Evolutionary conservation across 2,329 filamentous ascomycete species (phyloP).

Genomic region (Zasmidium angulare): DNA sequence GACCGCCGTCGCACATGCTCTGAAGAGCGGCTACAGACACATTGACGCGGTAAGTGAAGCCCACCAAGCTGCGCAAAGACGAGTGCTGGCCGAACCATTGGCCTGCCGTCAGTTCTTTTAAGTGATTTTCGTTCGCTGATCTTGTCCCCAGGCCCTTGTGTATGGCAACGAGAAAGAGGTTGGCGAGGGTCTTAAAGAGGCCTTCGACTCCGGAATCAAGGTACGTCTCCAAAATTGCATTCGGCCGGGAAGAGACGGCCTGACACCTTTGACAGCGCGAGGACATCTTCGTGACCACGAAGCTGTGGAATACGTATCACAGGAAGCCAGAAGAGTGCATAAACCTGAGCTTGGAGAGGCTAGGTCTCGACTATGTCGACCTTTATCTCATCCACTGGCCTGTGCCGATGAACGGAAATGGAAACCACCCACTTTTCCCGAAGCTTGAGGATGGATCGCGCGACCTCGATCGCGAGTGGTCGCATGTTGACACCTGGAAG

Average conservation of each 20-base stretch:
- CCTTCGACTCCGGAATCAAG: constrained; percentile 66
- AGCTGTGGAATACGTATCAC: constrained; percentile 82
- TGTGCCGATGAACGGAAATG: constrained; percentile 66
- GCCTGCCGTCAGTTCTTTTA: too few species aligned
- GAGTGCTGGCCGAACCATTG: neutral
- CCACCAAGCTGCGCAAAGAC: too few species aligned
- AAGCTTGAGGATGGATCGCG: constrained; percentile 71
- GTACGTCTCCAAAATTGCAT: neutral
- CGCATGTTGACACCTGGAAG: constrained; percentile 76
- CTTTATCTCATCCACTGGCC: constrained; percentile 84
- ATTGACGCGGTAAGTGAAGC: constrained; percentile 56
- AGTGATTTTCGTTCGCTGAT: neutral
- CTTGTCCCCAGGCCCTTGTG: constrained; percentile 57
- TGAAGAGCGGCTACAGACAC: constrained; percentile 51
- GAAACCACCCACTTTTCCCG: constrained; percentile 70
- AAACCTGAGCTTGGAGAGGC: constrained; percentile 68
- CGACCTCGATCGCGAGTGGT: constrained; percentile 68
- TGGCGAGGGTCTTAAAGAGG: constrained; percentile 72
- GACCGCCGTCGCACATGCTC: constrained; percentile 48
- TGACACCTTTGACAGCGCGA: constrained; percentile 49
- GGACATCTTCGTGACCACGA: constrained; percentile 81
- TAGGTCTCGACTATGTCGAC: constrained; percentile 80
- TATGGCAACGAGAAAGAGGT: constrained; percentile 84
- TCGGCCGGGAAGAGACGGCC: too few species aligned
- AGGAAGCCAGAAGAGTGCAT: constrained; percentile 67